phyloP scores from a whole-genome alignment of 129 eudicot species.

The Deinandra increscens region DNA sequence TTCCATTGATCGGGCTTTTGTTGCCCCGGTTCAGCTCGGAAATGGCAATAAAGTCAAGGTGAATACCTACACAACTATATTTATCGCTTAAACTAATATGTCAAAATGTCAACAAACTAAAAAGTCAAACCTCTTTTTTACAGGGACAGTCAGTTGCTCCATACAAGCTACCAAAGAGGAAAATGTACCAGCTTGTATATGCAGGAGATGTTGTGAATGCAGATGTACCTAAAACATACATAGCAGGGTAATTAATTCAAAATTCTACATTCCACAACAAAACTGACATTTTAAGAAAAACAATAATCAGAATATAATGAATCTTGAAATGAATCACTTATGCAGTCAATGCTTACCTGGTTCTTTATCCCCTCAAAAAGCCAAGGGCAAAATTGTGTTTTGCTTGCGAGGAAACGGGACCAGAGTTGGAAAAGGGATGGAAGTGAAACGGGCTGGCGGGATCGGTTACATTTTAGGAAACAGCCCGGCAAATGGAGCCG shows the following conservation, averaged over 20 bases:
- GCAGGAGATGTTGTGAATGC: conserved; percentile 62
- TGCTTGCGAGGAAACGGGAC: conserved; percentile 88
- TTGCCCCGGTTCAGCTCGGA: conserved; percentile 61
- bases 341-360: conserved; percentile 91
- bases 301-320: not conserved
- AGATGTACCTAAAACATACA: conserved; percentile 43
- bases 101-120: conserved; percentile 21
- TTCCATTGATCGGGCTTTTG: conserved; percentile 67
- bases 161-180: conserved; percentile 50
- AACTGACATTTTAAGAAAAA: not conserved
- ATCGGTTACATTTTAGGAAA: conserved; percentile 73
- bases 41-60: conserved; percentile 69
- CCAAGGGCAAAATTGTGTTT: conserved; percentile 76
- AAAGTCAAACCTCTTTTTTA: not conserved
- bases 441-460: conserved; percentile 92
- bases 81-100: not conserved
- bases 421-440: conserved; percentile 76
- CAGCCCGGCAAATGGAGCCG: conserved; percentile 60
- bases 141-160: conserved; percentile 88
- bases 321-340: conserved; percentile 13
- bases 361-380: conserved; percentile 58
- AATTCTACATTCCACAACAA: not conserved
- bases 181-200: conserved; percentile 70
- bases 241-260: conserved; percentile 52
- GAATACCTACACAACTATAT: conserved; percentile 8